These are phyloP conservation scores for Cronartium ribicola DNA, from an alignment of 1,284 basidiomycete species.

Conservation along the genomic window DNA sequence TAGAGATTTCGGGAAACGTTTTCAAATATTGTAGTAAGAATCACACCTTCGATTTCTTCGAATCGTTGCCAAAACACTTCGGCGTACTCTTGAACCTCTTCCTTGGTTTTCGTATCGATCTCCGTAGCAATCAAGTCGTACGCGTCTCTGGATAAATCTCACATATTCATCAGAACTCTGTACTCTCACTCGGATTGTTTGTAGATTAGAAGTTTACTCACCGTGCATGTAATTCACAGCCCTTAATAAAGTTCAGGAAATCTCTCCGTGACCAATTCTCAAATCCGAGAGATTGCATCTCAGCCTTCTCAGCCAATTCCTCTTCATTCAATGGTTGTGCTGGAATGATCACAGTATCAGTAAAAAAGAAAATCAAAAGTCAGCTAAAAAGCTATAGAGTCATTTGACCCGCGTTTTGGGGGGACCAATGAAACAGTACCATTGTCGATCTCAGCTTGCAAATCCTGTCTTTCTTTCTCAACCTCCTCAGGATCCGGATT, in stretches of 20 bases:
- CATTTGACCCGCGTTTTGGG: constrained; percentile 43
- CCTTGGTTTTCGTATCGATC: constrained; percentile 77
- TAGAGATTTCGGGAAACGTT: not conserved
- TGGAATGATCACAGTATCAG: constrained; percentile 48
- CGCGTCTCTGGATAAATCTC: constrained; percentile 57
- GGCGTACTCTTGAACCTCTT: constrained; percentile 76
- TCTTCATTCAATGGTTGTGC: constrained; percentile 83
- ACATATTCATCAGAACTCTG: too few relatives aligned
- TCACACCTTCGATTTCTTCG: constrained; percentile 71
- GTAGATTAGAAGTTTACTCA: constrained; percentile 16
- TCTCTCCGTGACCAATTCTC: constrained; percentile 85
- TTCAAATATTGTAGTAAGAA: not conserved
- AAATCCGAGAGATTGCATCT: constrained; percentile 73
- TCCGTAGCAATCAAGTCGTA: constrained; percentile 74
- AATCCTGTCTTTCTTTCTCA: constrained; percentile 79
- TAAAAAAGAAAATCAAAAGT: not conserved
- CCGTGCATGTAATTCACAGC: constrained; percentile 79
- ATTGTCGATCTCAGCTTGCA: constrained; percentile 58
- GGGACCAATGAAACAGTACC: constrained; percentile 30
- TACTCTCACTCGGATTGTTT: not conserved
- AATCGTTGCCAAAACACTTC: constrained; percentile 85
- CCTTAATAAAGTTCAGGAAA: constrained; percentile 84
- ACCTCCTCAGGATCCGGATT: constrained; percentile 73
- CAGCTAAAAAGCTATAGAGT: constrained; percentile 10
- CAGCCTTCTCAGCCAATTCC: constrained; percentile 73